Percentiles rank a stretch among this genome's conserved stretches.
These are phyloP conservation scores for Drechslerella dactyloides DNA, from an alignment of 2,329 filamentous ascomycete genomes.

Conservation along the genomic window DNA sequence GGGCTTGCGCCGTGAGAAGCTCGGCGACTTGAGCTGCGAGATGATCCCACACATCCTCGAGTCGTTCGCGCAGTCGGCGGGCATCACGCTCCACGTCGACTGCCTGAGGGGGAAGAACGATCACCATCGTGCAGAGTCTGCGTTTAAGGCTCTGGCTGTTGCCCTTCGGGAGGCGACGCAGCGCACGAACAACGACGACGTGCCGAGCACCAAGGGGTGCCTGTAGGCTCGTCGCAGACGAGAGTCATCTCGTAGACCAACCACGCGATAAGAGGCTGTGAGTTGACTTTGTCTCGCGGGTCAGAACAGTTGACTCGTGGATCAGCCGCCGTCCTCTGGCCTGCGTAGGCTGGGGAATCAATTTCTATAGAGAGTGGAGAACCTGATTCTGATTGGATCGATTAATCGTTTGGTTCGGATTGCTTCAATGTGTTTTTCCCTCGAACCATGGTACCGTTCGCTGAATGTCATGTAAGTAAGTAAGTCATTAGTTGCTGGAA, in stretches of 20 bases:
- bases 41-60: conserved; percentile 97
- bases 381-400: too few species aligned
- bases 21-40: conserved; percentile 90
- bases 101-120: conserved; percentile 90
- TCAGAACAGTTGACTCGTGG: too few species aligned
- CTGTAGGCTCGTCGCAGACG: conserved; percentile 13
- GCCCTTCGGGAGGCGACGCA: conserved; percentile 79
- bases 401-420: too few species aligned
- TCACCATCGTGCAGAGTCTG: conserved; percentile 93
- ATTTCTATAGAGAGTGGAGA: too few species aligned
- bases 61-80: conserved; percentile 88
- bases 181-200: conserved; percentile 78
- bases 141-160: conserved; percentile 93
- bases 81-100: conserved; percentile 93
- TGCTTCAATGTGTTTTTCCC: too few species aligned
- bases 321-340: too few species aligned
- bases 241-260: not conserved
- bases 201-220: conserved; percentile 68
- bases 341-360: too few species aligned
- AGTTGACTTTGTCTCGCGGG: too few species aligned
- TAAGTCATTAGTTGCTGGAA: too few species aligned
- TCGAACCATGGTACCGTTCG: too few species aligned
- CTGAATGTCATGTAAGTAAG: too few species aligned
- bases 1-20: conserved; percentile 85
- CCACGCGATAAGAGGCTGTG: too few species aligned